These are phyloP conservation scores for Gossypium rotundifolium DNA, from an alignment of 345 rosid species.

Conservation along the genomic window DNA sequence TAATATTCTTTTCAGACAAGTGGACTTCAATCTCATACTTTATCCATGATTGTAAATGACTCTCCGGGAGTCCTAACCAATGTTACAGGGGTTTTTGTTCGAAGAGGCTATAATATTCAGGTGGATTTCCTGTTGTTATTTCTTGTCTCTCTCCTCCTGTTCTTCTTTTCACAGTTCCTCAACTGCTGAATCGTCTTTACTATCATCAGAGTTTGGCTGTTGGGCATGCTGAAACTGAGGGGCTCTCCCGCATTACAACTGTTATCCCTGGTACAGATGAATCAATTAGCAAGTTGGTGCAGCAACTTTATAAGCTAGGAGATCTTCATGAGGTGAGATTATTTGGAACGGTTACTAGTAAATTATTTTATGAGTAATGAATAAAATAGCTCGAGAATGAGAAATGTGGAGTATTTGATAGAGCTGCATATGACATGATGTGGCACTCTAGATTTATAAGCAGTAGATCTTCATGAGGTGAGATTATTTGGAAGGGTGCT, in stretches of 20 bases:
- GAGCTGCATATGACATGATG: neutral
- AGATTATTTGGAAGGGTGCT: conserved; percentile 12
- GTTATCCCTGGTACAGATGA: conserved; percentile 65
- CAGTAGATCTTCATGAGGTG: conserved; percentile 59
- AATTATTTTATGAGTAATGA: neutral
- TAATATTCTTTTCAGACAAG: conserved; percentile 36
- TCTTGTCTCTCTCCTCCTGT: neutral
- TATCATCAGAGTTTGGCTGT: conserved; percentile 61
- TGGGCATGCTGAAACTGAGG: conserved; percentile 56
- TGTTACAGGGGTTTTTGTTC: conserved; percentile 64
- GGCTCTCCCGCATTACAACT: conserved; percentile 58
- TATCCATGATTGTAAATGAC: conserved; percentile 59
- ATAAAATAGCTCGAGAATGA: neutral
- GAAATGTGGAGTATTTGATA: neutral
- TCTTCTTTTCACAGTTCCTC: neutral
- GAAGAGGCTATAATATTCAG: conserved; percentile 76
- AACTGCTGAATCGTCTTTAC: conserved; percentile 7
- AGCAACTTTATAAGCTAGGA: conserved; percentile 55
- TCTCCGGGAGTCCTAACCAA: conserved; percentile 63
- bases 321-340: conserved; percentile 58
- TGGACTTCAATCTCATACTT: conserved; percentile 60
- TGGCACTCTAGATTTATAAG: conserved; percentile 24
- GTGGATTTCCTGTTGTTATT: conserved; percentile 15
- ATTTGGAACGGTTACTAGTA: neutral
- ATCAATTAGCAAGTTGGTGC: conserved; percentile 57